Conservation (phyloP, 768 basidiomycete genomes). For the Tephrocybe rancida region DNA sequence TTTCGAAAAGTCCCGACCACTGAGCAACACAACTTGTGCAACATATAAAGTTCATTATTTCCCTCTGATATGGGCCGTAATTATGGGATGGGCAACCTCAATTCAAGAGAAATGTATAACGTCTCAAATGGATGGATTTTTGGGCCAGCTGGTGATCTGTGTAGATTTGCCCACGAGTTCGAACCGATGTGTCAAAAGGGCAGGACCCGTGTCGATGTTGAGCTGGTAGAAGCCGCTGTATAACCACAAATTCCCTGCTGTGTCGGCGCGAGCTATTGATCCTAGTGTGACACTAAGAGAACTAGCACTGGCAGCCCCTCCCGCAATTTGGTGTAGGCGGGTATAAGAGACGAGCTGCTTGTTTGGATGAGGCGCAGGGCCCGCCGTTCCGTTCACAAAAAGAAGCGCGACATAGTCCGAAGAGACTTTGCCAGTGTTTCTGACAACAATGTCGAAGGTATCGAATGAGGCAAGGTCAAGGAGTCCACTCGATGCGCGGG, state of each 20-base stretch:
- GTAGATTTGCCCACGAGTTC: slow-evolving; percentile 41
- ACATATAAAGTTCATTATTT: too few species aligned
- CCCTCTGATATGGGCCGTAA: too few species aligned
- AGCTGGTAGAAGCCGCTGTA: slow-evolving; percentile 46
- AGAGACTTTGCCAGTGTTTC: slow-evolving; percentile 47
- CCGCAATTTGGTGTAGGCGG: slow-evolving; percentile 32
- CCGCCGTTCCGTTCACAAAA: slow-evolving; percentile 49
- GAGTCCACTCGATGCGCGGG: slow-evolving; percentile 17
- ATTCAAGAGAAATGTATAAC: too few species aligned
- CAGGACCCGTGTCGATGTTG: slow-evolving; percentile 43
- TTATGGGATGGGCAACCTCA: too few species aligned
- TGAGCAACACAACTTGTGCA: too few species aligned
- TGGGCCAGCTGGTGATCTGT: slow-evolving; percentile 44
- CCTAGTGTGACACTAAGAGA: slow-evolving; percentile 46
- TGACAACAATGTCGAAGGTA: slow-evolving; percentile 49
- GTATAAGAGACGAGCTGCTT: slow-evolving; percentile 54
- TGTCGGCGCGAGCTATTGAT: slow-evolving; percentile 50
- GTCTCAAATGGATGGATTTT: slow-evolving; percentile 9
- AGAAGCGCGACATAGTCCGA: slow-evolving; percentile 61
- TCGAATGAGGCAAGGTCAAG: slow-evolving; percentile 50
- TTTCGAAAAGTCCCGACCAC: too few species aligned
- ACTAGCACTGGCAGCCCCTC: slow-evolving; percentile 29
- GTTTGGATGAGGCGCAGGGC: slow-evolving; percentile 52
- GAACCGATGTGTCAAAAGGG: slow-evolving; percentile 40
- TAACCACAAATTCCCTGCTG: slow-evolving; percentile 44